Percentiles rank a stretch among this genome's conserved stretches.
phyloP scores from a whole-genome alignment of 2,329 filamentous ascomycete genomes.

The Alternaria rosae region DNA sequence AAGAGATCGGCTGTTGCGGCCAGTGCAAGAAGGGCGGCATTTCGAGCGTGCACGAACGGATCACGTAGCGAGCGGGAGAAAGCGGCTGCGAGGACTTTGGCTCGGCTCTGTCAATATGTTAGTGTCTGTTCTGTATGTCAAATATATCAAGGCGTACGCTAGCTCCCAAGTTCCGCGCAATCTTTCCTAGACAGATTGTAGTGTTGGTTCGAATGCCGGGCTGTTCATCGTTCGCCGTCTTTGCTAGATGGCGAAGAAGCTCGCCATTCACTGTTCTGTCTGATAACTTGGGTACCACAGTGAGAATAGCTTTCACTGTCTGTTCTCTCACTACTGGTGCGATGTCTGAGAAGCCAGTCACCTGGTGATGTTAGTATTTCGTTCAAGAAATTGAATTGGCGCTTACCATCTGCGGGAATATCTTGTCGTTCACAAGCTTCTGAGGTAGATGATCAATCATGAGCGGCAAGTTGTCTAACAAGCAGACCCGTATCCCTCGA shows the following conservation, averaged over 20 bases:
- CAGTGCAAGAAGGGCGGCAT: conserved; percentile 85
- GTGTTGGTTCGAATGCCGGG: conserved; percentile 97
- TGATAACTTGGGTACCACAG: conserved; percentile 86
- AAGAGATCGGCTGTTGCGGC: conserved; percentile 87
- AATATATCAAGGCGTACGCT: conserved; percentile 50
- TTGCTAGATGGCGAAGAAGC: conserved; percentile 86
- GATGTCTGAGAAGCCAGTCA: conserved; percentile 92
- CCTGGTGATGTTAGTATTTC: conserved; percentile 57
- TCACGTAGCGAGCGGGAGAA: conserved; percentile 90
- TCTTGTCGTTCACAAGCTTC: conserved; percentile 92
- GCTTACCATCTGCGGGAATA: conserved; percentile 87
- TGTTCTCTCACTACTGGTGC: conserved; percentile 93
- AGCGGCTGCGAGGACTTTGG: conserved; percentile 91
- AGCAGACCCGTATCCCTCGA: conserved; percentile 86
- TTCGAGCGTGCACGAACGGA: conserved; percentile 92
- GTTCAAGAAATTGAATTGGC: too few relatives aligned
- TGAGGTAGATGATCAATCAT: conserved; percentile 93
- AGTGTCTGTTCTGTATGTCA: conserved; percentile 4
- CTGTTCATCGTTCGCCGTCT: conserved; percentile 96
- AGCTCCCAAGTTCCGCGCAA: conserved; percentile 84
- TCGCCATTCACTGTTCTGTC: conserved; percentile 95
- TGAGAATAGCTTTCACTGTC: conserved; percentile 91
- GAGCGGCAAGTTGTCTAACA: conserved; percentile 84
- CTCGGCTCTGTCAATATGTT: conserved; percentile 65
- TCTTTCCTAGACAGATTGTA: conserved; percentile 95